phyloP scores from a whole-genome alignment of 2,329 filamentous ascomycete genomes.

The Aureobasidium sp. region DNA sequence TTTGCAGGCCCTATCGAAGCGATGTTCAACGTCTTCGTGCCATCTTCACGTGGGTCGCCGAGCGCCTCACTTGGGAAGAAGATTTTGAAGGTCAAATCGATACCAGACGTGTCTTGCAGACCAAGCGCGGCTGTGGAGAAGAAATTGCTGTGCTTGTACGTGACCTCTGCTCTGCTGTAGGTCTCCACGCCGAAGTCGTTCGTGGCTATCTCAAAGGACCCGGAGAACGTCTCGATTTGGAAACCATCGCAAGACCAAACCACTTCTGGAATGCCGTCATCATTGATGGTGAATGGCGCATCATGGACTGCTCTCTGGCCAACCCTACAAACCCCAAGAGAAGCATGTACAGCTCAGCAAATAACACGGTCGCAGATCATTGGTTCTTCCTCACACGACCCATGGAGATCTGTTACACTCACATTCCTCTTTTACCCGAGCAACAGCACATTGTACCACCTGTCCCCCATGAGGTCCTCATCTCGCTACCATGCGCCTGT shows the following conservation, averaged over 20 bases:
- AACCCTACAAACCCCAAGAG: constrained; percentile 83
- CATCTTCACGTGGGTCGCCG: constrained; percentile 96
- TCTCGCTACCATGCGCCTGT: constrained; percentile 78
- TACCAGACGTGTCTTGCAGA: constrained; percentile 73
- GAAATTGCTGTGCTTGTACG: constrained; percentile 82
- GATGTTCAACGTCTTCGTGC: constrained; percentile 87
- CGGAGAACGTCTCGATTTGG: constrained; percentile 72
- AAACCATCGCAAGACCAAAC: constrained; percentile 76
- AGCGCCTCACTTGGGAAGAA: constrained; percentile 92
- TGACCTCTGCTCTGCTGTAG: constrained; percentile 90
- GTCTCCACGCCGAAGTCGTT: constrained; percentile 78
- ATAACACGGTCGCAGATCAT: constrained; percentile 62
- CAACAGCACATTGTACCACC: constrained; percentile 92
- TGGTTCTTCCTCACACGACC: constrained; percentile 95
- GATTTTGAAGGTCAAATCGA: constrained; percentile 83
- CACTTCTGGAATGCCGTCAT: constrained; percentile 97
- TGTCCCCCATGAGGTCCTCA: constrained; percentile 73
- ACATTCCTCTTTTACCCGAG: constrained; percentile 76
- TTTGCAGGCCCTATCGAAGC: constrained; percentile 88
- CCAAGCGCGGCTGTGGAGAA: constrained; percentile 73
- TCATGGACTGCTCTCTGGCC: constrained; percentile 89
- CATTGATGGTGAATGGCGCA: constrained; percentile 89
- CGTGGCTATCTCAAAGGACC: constrained; percentile 85
- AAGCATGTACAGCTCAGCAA: constrained; percentile 64
- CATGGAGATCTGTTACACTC: constrained; percentile 87